Conservation (phyloP, 495 filamentous ascomycete genomes). For the Zalerion maritima region DNA sequence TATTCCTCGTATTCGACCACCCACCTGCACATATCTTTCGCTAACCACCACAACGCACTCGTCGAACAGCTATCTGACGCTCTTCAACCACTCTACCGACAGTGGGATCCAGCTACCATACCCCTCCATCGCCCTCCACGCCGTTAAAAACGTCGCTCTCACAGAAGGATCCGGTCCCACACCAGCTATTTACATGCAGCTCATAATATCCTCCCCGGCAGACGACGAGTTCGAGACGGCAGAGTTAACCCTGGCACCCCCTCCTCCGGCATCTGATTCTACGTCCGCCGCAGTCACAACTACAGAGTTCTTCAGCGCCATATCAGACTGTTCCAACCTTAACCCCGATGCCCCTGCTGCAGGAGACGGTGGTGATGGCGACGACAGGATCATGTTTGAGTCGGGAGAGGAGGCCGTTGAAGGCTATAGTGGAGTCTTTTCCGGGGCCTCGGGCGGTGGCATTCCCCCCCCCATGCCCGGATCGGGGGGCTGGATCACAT, state of each 20-base stretch:
- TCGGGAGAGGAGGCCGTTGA: conserved; percentile 28
- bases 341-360: conserved; percentile 63
- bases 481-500: conserved; percentile 89
- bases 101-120: conserved; percentile 72
- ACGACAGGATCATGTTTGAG: conserved; percentile 43
- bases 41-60: too few species aligned
- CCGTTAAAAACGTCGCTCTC: conserved; percentile 48
- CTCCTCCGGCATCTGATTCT: conserved; percentile 18
- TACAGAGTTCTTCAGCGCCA: conserved; percentile 54
- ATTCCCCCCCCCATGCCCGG: conserved; percentile 68
- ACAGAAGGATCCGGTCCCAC: conserved; percentile 23
- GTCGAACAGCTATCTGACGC: conserved; percentile 46
- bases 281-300: conserved; percentile 12
- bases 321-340: conserved; percentile 76
- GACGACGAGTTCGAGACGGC: conserved; percentile 58
- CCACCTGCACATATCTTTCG: too few species aligned
- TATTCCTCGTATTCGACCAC: too few species aligned
- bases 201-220: conserved; percentile 43
- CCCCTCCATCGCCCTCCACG: conserved; percentile 76
- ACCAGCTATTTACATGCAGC: conserved; percentile 66
- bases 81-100: conserved; percentile 47
- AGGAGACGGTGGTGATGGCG: conserved; percentile 25
- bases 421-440: conserved; percentile 30
- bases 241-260: conserved; percentile 61
- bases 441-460: conserved; percentile 31